Base-by-base conservation (phyloP, 208 protist genomes). In the Trypanosoma platydactyli region DNA sequence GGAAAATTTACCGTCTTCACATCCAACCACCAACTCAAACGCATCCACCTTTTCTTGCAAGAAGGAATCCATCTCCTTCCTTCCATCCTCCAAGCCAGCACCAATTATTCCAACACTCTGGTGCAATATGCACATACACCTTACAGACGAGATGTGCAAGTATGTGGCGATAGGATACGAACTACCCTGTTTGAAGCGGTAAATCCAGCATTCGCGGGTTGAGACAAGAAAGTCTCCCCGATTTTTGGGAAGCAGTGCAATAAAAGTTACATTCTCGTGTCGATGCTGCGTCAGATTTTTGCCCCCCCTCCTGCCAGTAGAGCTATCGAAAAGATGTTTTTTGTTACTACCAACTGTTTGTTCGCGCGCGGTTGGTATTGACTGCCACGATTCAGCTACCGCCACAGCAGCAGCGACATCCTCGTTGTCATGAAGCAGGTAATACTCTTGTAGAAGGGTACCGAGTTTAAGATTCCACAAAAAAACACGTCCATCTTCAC, bases 401-500 rank as follows among this genome's bases (percentile, higher is more conserved):
- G 5, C 33, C 33, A 38, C 33, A 9, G 33, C 33, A 9, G 33
- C 6, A 20, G 13, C 54, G 44, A 69, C 53, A 15, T 18, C 24
- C 0, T 51, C 64, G 6, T 3, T 7, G 42, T 69, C 64, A 29
- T 69, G 64, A 5, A 69, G 44, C 9, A 65, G 44, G 44, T 60
- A 61, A 42, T 70, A 77, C 30, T 71, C 65, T 9, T 60, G 55
- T 38, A 77, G 12, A 9, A 70, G 65, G 18, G 27, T 9, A 20
- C 66, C 72, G 46, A 42, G 58, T 16, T 48, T 33, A 64, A 77
- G 57, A 65, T 82, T 42, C 72, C 77, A 79, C 30, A 79, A 35
- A 53, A 78, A 65, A 24, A 79, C 59, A n/a, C 60, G 64, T 33
- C 80, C 80, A 57, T 77, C 65, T 13, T 85, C 80, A 38, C 72